phyloP scores from a whole-genome alignment of 225 moss, liverwort and hornwort genomes.

The Takakia lepidozioides region DNA sequence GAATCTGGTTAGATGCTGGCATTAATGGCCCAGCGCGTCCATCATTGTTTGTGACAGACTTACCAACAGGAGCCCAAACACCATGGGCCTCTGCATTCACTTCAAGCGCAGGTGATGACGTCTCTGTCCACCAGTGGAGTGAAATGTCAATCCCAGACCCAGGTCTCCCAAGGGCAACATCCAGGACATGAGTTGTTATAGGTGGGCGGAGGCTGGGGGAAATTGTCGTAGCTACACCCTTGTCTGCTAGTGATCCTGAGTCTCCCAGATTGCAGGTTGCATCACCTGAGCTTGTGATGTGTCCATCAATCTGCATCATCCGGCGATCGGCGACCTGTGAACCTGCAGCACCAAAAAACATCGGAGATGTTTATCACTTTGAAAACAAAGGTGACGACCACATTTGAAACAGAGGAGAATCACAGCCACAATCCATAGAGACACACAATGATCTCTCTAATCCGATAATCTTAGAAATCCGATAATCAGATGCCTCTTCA shows the following conservation, averaged over 20 bases:
- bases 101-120: conserved; percentile 10
- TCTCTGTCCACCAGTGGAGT: conserved; percentile 41
- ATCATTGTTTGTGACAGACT: conserved; percentile 70
- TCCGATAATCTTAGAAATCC: too few relatives aligned
- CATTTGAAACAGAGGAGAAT: too few relatives aligned
- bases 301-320: neutral
- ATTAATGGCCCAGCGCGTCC: conserved; percentile 73
- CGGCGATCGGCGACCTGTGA: conserved; percentile 4
- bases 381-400: too few relatives aligned
- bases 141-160: conserved; percentile 69
- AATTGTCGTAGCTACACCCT: conserved; percentile 4
- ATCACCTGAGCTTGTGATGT: conserved; percentile 3
- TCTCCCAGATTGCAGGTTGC: conserved; percentile 7
- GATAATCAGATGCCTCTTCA: too few relatives aligned
- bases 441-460: too few relatives aligned
- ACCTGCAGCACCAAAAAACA: too few relatives aligned
- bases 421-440: too few relatives aligned
- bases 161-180: conserved; percentile 75
- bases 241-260: conserved; percentile 9
- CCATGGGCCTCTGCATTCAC: conserved; percentile 22
- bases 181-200: conserved; percentile 91
- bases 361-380: too few relatives aligned
- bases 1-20: conserved; percentile 47
- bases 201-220: conserved; percentile 52
- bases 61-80: conserved; percentile 55